A percentile compares a stretch with the other conserved stretches of the same genome.
Conservation (phyloP, 2,329 filamentous ascomycete species). For the Paradendryphiella salina region DNA sequence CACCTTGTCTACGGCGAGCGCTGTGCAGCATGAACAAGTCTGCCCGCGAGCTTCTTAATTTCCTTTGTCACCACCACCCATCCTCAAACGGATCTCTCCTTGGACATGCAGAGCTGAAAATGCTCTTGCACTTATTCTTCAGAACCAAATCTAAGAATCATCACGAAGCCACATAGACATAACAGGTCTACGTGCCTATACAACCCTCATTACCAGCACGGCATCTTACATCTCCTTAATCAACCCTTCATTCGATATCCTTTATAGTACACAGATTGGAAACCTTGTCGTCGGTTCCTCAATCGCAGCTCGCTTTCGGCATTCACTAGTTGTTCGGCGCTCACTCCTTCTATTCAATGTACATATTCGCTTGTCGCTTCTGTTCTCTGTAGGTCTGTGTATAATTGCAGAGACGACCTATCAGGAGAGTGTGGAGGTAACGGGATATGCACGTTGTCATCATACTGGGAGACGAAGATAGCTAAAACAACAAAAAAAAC, state of each 20-base stretch:
- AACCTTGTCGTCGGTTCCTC: conserved; percentile 10
- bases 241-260: conserved; percentile 20
- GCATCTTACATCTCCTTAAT: conserved; percentile 25
- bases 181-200: conserved; percentile 38
- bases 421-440: conserved; percentile 26
- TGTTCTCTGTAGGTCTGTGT: conserved; percentile 34
- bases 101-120: conserved; percentile 37
- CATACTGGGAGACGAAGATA: conserved; percentile 31
- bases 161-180: conserved; percentile 40
- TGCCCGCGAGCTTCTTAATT: conserved; percentile 39
- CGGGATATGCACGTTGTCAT: conserved; percentile 31
- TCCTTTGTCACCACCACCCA: conserved; percentile 42
- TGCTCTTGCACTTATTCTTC: conserved; percentile 31
- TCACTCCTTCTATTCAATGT: conserved; percentile 20
- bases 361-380: conserved; percentile 31
- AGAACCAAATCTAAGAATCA: conserved; percentile 38
- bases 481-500: conserved; percentile 29
- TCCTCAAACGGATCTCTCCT: conserved; percentile 39
- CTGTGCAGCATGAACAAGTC: conserved; percentile 29
- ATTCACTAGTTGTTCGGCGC: conserved; percentile 10
- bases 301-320: neutral
- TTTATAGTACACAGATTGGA: conserved; percentile 25
- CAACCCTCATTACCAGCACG: conserved; percentile 25
- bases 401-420: conserved; percentile 22
- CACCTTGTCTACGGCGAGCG: conserved; percentile 31